Evolutionary conservation across 768 basidiomycete species (phyloP).

Genomic region (Terana coerulea): DNA sequence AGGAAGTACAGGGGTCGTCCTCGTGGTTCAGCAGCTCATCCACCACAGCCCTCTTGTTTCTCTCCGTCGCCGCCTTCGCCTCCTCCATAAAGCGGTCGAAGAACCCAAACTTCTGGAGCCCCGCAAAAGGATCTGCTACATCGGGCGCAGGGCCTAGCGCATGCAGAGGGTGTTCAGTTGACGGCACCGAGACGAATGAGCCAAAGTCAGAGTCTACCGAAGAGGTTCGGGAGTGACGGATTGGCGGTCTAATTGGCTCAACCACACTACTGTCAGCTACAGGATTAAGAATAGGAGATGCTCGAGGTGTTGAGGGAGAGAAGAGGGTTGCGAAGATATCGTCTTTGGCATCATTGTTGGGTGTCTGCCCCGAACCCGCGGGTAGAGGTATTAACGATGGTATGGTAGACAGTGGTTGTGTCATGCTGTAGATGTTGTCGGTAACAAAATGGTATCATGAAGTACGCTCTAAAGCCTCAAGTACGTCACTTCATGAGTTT

Average conservation of each 20-base stretch:
- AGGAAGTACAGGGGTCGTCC: slow-evolving; percentile 70
- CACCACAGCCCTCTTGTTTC: slow-evolving; percentile 49
- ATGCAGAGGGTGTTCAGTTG: slow-evolving; percentile 48
- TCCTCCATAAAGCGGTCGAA: slow-evolving; percentile 58
- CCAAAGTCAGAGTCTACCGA: slow-evolving; percentile 52
- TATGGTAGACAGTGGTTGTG: slow-evolving; percentile 13
- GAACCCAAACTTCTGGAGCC: slow-evolving; percentile 36
- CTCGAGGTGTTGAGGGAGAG: slow-evolving; percentile 29
- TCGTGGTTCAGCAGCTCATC: slow-evolving; percentile 64
- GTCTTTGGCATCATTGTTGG: slow-evolving; percentile 19
- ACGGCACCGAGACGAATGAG: slow-evolving; percentile 55
- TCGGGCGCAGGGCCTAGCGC: slow-evolving; percentile 4
- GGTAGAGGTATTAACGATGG: slow-evolving; percentile 27
- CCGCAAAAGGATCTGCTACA: slow-evolving; percentile 8
- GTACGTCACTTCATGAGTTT: too few species aligned
- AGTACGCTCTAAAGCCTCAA: too few species aligned
- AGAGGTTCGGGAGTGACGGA: slow-evolving; percentile 13
- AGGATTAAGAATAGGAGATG: slow-evolving; percentile 22
- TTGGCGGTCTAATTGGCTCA: background rate
- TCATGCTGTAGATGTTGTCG: background rate
- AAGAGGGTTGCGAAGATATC: slow-evolving; percentile 34
- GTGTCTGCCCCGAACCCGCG: background rate
- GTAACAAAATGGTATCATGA: background rate
- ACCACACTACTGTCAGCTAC: slow-evolving; percentile 4
- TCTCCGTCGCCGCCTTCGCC: slow-evolving; percentile 51